Evolutionary conservation across 2,329 filamentous ascomycete species (phyloP).

Genomic region (Cucurbitaria berberidis): DNA sequence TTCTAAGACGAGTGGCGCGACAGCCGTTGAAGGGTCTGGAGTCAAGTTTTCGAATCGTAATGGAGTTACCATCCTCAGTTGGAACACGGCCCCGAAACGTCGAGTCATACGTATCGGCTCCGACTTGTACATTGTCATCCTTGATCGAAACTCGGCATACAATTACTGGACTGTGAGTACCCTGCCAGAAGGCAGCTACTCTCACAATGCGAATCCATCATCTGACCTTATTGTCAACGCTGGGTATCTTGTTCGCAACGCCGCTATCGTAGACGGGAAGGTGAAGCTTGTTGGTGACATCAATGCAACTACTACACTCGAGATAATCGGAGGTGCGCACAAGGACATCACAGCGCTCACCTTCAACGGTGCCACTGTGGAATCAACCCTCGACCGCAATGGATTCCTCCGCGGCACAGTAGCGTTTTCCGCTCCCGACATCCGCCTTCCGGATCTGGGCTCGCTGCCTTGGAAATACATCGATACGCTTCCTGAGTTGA

Average conservation of each 20-base stretch:
- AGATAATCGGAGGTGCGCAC: slow-evolving; percentile 69
- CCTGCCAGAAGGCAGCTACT: slow-evolving; percentile 16
- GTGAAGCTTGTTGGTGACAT: slow-evolving; percentile 73
- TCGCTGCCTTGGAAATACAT: slow-evolving; percentile 68
- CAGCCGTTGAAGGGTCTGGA: slow-evolving; percentile 46
- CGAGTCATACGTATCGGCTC: slow-evolving; percentile 56
- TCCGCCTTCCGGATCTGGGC: slow-evolving; percentile 63
- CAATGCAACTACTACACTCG: slow-evolving; percentile 69
- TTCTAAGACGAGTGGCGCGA: slow-evolving; percentile 31
- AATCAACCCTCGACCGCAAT: slow-evolving; percentile 48
- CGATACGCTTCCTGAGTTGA: slow-evolving; percentile 72
- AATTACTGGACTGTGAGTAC: slow-evolving; percentile 66
- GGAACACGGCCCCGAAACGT: slow-evolving; percentile 58
- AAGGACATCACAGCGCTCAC: slow-evolving; percentile 56
- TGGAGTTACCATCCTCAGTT: slow-evolving; percentile 57
- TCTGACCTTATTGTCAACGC: slow-evolving; percentile 62
- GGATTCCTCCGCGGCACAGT: slow-evolving; percentile 60
- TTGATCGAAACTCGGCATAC: slow-evolving; percentile 69
- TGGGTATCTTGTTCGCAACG: slow-evolving; percentile 67
- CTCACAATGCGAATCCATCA: slow-evolving; percentile 18
- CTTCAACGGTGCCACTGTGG: slow-evolving; percentile 62
- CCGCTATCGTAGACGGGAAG: slow-evolving; percentile 58
- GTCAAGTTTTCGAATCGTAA: slow-evolving; percentile 44
- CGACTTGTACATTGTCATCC: slow-evolving; percentile 59
- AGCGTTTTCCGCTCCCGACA: slow-evolving; percentile 55